Evolutionary conservation across 2,329 filamentous ascomycete species (phyloP).

Genomic region (Emergomyces africanus): DNA sequence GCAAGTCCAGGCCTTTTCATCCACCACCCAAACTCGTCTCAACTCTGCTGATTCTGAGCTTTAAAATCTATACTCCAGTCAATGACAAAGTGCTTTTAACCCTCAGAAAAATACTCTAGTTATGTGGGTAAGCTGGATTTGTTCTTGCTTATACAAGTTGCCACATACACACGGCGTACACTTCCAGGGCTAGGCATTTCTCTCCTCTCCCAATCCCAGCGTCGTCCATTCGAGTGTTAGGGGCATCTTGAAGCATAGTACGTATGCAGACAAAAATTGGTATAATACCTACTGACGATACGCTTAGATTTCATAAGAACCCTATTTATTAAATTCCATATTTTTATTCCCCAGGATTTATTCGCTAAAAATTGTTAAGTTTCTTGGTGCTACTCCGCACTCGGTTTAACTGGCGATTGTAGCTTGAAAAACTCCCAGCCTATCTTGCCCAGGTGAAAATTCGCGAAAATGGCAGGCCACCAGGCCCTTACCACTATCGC

Average conservation of each 20-base stretch:
- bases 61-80: background rate
- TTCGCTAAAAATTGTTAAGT: background rate
- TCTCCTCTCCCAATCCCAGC: background rate
- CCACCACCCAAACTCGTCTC: background rate
- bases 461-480: background rate
- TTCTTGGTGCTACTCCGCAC: background rate
- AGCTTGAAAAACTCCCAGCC: background rate
- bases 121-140: background rate
- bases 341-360: background rate
- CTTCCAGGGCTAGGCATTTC: background rate
- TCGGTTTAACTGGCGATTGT: background rate
- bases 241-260: background rate
- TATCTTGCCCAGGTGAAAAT: background rate
- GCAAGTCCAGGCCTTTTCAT: background rate
- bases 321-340: background rate
- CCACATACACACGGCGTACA: background rate
- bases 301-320: background rate
- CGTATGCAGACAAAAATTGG: background rate
- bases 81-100: background rate
- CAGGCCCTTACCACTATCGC: constrained; percentile 30
- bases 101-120: background rate
- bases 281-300: background rate
- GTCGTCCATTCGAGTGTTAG: background rate
- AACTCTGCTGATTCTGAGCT: background rate
- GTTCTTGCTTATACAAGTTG: background rate